Evolutionary conservation across 2,329 filamentous ascomycete species (phyloP), one percentile per base, ranked within the genome.

Genomic region (Ascochyta lentis): DNA sequence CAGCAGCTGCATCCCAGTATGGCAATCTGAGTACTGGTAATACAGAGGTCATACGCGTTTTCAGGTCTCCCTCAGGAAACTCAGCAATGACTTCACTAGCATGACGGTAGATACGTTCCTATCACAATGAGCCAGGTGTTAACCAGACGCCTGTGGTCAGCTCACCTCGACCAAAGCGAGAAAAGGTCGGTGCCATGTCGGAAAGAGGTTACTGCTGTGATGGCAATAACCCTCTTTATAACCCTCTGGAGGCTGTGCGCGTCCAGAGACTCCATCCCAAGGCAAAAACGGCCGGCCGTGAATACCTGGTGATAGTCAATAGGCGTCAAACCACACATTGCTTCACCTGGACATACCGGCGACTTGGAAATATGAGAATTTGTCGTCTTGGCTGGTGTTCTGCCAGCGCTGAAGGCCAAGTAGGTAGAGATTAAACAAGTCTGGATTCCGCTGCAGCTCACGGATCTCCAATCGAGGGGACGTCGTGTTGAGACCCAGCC

Each of bases 121-220:
- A 56, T 4, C 6, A 9, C 1, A 52, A 47, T 60, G n/a, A 60
- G 38, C 16, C 44, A 13, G 16, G 2, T 40, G 12, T 35, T 4
- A 4, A 4, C 15, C 22, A 29, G 4, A 12, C 19, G 16, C 10
- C 13, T 15, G 9, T 6, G 7, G 9, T 4, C 10, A 33, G 44
- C 52, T 13, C 47, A 84, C 82, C 77, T 88, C 81, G 55, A 80
- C 84, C 2, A 89, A 76, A 8, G 83, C 79, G 39, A 94, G 78
- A 72, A 94, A 95, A 1, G 91, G 89, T 23, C 91, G 83, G 78
- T 96, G 91, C 91, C 91, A 96, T 27, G 87, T 84, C 19, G 89
- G 84, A 69, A 96, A 94, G 13, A 95, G 77, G 37, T 90, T 86
- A 1, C 89, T 91, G 26, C 83, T 84, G 73, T 96, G 91, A 10